Evolutionary conservation across 371 early-diverging fungal species (phyloP).

Genomic region (Circinella minor): DNA sequence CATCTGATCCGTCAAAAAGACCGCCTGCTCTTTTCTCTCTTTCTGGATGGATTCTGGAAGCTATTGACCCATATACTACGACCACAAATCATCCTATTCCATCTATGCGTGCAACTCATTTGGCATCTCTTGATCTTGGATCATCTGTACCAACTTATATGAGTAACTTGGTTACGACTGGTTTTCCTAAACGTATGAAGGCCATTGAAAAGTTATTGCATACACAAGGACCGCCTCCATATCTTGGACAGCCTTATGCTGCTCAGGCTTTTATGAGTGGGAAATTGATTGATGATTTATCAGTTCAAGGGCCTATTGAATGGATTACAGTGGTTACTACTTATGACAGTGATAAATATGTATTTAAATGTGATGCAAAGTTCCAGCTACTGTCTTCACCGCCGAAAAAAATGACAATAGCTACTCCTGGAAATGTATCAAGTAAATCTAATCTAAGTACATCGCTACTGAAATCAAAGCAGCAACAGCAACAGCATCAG

Average conservation of each 20-base stretch:
- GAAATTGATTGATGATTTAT: conserved; percentile 15
- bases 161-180: conserved; percentile 53
- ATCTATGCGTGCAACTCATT: conserved; percentile 56
- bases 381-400: conserved; percentile 9
- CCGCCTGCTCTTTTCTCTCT: conserved; percentile 49
- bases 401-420: not conserved
- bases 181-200: conserved; percentile 49
- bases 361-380: conserved; percentile 8
- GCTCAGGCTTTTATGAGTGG: conserved; percentile 11
- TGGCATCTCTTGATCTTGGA: conserved; percentile 58
- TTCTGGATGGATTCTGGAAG: conserved; percentile 64
- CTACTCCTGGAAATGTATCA: not conserved
- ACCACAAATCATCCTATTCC: conserved; percentile 62
- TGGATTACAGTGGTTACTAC: conserved; percentile 18
- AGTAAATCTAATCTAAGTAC: conserved; percentile 16
- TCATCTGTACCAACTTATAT: conserved; percentile 55
- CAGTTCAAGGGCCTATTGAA: conserved; percentile 13
- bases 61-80: conserved; percentile 63
- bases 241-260: conserved; percentile 17
- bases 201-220: conserved; percentile 55
- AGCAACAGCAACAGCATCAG: conserved; percentile 8
- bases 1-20: conserved; percentile 29
- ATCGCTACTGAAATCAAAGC: conserved; percentile 6
- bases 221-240: conserved; percentile 55
- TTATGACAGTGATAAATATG: conserved; percentile 14